phyloP scores from a whole-genome alignment of 1,284 basidiomycete genomes.

The Cutaneotrichosporon sp. region DNA sequence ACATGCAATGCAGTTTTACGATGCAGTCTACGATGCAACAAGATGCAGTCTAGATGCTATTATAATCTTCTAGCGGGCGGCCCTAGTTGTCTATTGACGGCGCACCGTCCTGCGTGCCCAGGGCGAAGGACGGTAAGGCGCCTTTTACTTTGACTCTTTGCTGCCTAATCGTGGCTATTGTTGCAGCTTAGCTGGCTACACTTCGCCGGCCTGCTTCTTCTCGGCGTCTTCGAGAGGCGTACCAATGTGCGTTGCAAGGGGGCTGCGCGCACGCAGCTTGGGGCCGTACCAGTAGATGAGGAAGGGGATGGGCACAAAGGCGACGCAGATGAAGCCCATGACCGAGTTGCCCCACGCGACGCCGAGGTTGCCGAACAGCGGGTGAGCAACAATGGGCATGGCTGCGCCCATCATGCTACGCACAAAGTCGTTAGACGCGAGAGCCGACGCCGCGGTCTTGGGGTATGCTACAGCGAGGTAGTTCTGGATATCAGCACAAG shows the following conservation, averaged over 20 bases:
- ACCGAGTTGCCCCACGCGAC: conserved; percentile 45
- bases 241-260: conserved; percentile 6
- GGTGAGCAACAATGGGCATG: conserved; percentile 40
- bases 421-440: conserved; percentile 48
- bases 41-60: no score
- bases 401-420: conserved; percentile 46
- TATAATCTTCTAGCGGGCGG: no score
- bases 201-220: no score
- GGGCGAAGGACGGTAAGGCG: no score
- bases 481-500: no score
- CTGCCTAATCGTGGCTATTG: no score
- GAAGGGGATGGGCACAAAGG: conserved; percentile 31
- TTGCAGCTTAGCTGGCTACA: no score
- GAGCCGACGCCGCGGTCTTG: conserved; percentile 52
- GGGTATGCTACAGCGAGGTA: conserved; percentile 65
- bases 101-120: no score
- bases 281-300: conserved; percentile 50
- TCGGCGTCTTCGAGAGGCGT: neutral
- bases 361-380: conserved; percentile 45
- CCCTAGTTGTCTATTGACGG: no score
- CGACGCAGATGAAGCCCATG: conserved; percentile 36
- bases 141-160: no score
- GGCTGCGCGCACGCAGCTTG: conserved; percentile 43
- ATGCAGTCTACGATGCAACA: no score
- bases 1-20: no score